These are phyloP conservation scores for Pseudogymnoascus destructans DNA, from an alignment of 2,329 filamentous ascomycete genomes.

Conservation along the genomic window DNA sequence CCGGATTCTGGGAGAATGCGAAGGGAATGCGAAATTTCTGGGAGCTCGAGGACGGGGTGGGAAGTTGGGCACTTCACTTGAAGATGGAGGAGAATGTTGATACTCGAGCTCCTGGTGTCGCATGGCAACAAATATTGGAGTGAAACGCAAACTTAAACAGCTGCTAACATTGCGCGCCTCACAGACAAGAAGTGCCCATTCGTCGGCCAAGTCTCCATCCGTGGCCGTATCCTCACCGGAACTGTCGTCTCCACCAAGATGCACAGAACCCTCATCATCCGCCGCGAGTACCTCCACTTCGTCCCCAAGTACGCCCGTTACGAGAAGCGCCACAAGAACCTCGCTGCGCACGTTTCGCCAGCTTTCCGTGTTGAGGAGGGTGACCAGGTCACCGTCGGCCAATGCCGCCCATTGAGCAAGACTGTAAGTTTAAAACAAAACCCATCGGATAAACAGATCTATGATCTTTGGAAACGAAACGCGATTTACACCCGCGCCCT, in stretches of 20 bases:
- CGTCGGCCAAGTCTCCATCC: constrained; percentile 97
- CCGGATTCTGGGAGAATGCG: constrained; percentile 1
- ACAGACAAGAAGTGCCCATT: constrained; percentile 99
- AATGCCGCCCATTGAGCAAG: constrained; percentile 99
- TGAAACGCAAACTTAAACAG: not conserved
- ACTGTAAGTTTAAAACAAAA: constrained; percentile 59
- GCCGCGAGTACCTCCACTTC: constrained; percentile 99
- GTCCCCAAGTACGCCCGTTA: constrained; percentile 99
- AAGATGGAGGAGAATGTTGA: not conserved
- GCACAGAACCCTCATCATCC: constrained; percentile 99
- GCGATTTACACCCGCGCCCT: constrained; percentile 11
- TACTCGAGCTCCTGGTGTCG: constrained; percentile 2
- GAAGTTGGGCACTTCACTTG: not conserved
- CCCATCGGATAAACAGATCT: constrained; percentile 9
- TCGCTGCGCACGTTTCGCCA: constrained; percentile 95
- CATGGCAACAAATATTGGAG: not conserved
- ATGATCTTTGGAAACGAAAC: constrained; percentile 10
- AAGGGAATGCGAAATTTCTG: not conserved
- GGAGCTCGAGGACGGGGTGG: not conserved
- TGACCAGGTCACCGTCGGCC: constrained; percentile 98
- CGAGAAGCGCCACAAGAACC: constrained; percentile 99
- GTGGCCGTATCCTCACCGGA: constrained; percentile 98
- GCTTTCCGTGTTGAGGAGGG: constrained; percentile 99
- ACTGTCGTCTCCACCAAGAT: constrained; percentile 99
- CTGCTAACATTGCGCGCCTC: constrained; percentile 17